phyloP scores from a whole-genome alignment of 805 yeast genomes.

The Grigorovia transvaalensis region DNA sequence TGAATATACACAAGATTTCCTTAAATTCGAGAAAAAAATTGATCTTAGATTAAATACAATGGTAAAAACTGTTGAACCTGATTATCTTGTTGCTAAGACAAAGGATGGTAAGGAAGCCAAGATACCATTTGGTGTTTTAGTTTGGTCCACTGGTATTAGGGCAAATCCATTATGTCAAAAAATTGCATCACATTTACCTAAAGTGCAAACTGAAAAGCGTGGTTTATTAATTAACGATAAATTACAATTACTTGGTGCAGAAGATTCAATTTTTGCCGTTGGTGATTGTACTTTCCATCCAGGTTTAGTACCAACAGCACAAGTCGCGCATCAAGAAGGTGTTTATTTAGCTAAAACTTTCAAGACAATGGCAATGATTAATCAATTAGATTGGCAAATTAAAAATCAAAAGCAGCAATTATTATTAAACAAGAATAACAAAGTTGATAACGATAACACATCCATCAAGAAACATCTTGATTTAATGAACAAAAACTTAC shows the following conservation, averaged over 20 bases:
- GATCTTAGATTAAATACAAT: conserved; percentile 73
- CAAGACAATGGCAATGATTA: conserved; percentile 52
- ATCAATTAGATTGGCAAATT: conserved; percentile 40
- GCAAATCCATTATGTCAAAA: conserved; percentile 65
- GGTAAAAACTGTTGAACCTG: conserved; percentile 76
- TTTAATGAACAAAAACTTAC: conserved; percentile 38
- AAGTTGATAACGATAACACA: conserved; percentile 6
- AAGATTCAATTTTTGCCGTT: conserved; percentile 66
- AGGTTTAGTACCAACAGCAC: conserved; percentile 92
- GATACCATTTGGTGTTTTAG: conserved; percentile 84
- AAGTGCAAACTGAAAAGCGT: conserved; percentile 74
- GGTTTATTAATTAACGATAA: conserved; percentile 81
- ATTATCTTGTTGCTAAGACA: conserved; percentile 59
- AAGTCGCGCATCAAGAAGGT: conserved; percentile 95
- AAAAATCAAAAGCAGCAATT: conserved; percentile 16
- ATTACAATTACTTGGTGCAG: conserved; percentile 71
- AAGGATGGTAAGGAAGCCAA: conserved; percentile 55
- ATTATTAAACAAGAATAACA: not conserved
- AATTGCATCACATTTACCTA: conserved; percentile 50
- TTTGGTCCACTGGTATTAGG: conserved; percentile 97
- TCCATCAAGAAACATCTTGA: conserved; percentile 12
- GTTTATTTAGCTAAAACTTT: conserved; percentile 64
- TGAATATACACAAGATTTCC: conserved; percentile 70
- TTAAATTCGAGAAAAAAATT: conserved; percentile 51
- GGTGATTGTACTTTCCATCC: conserved; percentile 91